Evolutionary conservation across 2,329 filamentous ascomycete species (phyloP).

Genomic region (Aspergillus transmontanensis): DNA sequence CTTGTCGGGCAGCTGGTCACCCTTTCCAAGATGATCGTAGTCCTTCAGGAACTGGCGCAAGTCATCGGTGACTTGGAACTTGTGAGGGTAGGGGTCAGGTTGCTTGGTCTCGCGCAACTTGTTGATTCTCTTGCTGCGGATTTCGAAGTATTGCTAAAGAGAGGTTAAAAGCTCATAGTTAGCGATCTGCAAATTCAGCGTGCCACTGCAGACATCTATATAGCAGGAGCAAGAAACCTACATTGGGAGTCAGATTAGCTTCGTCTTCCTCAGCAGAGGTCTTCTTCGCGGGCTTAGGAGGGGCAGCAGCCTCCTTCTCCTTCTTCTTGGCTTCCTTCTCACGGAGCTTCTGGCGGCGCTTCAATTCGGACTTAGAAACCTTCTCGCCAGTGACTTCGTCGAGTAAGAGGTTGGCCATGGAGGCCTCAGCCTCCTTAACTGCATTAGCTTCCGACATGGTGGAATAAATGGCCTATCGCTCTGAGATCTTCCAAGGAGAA

Average conservation of each 20-base stretch:
- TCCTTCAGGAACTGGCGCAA: slow-evolving; percentile 77
- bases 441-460: slow-evolving; percentile 45
- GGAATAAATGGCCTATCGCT: slow-evolving; percentile 7
- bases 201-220: neutral
- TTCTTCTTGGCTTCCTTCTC: slow-evolving; percentile 86
- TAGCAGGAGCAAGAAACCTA: slow-evolving; percentile 43
- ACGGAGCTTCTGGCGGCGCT: slow-evolving; percentile 92
- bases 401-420: slow-evolving; percentile 72
- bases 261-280: slow-evolving; percentile 66
- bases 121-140: slow-evolving; percentile 80
- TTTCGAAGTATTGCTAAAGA: slow-evolving; percentile 87
- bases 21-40: slow-evolving; percentile 78
- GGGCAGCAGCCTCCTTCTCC: slow-evolving; percentile 73
- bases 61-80: slow-evolving; percentile 85
- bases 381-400: slow-evolving; percentile 93
- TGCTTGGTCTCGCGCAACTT: slow-evolving; percentile 72
- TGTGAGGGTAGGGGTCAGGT: slow-evolving; percentile 89
- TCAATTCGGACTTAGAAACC: slow-evolving; percentile 82
- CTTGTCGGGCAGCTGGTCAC: slow-evolving; percentile 76
- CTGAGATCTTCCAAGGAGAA: slow-evolving; percentile 13
- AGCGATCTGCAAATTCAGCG: neutral
- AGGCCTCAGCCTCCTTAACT: slow-evolving; percentile 49
- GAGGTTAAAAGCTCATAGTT: neutral
- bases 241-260: slow-evolving; percentile 72
- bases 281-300: slow-evolving; percentile 63